Evolutionary conservation across 495 filamentous ascomycete genomes (phyloP), one percentile per base, ranked within the genome.

Genomic region (Cercophora sp.): DNA sequence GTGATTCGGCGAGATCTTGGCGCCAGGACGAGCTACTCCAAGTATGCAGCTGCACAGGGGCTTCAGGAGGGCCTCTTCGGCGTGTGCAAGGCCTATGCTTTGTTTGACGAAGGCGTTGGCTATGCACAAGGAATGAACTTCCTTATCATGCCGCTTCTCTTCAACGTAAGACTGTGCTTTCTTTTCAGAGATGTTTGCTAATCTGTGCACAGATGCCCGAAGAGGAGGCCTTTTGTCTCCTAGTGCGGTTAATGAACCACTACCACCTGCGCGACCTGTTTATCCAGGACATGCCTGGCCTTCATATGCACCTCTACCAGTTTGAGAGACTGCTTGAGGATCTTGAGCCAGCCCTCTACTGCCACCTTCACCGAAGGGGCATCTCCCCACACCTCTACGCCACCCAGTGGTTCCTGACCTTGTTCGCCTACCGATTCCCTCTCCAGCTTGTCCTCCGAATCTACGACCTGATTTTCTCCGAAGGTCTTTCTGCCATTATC

Each of bases 111-210:
- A 51, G 84, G 76, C 8, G 92, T 99, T 8, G 91, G 93, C 13
- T 99, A 99, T 71, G 93, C 93, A 5, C 93, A 99, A 65, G 93
- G 93, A 54, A 97, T 99, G 87, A 99, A 96, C 56, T 99, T 99
- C 63, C 83, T 99, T 46, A 87, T 86, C 15, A 97, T 96, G 87
- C 93, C 94, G n/a, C 68, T 99, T 25, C 77, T 99, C 4, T 96
- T 99, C 69, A 97, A 96, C 64, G 88, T 89, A 73, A 79, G 85
- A 68, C 5, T 16, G 11, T 4, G 3, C 16, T 46, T 39, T 43
- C 20, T 3, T 13, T 10, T 35, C 58, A 4, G 10, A 24, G 40
- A 16, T 6, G 11, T 20, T n/a, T 32, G 3, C 42, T 13, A 34
- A 31, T 26, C 11, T 22, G 16, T 2, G 4, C 22, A 19, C 55